Evolutionary conservation across 23 red algal genomes (phyloP).

Genomic region (Pyropia haitanensis): DNA sequence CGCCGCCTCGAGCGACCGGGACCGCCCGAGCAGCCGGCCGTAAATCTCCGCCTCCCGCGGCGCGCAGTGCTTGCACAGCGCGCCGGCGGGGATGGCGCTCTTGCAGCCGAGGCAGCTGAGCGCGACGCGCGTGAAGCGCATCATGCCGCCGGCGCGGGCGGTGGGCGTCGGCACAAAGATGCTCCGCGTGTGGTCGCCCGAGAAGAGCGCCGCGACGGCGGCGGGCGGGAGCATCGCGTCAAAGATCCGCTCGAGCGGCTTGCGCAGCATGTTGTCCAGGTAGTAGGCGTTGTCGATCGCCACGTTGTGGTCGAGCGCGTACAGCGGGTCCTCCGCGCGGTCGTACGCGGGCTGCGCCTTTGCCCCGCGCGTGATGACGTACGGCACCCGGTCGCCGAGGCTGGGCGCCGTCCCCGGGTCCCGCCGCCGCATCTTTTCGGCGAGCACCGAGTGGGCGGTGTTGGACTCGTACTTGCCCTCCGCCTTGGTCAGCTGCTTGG

Average conservation of each 20-base stretch:
- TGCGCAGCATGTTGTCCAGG: constrained; percentile 96
- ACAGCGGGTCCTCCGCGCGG: constrained; percentile 92
- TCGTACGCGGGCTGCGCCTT: constrained; percentile 76
- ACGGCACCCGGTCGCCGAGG: constrained; percentile 93
- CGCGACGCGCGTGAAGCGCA: constrained; percentile 66
- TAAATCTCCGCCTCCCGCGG: constrained; percentile 53
- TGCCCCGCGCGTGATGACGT: constrained; percentile 70
- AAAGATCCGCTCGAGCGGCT: constrained; percentile 98
- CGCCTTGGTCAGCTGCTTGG: constrained; percentile 75
- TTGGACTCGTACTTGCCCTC: constrained; percentile 82
- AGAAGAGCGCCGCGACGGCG: constrained; percentile 56
- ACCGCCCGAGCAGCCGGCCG: constrained; percentile 27
- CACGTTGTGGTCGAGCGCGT: constrained; percentile 80
- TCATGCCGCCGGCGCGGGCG: constrained; percentile 64
- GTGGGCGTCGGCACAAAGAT: constrained; percentile 66
- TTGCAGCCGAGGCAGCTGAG: constrained; percentile 87
- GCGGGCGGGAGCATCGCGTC: constrained; percentile 37
- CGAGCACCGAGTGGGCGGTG: constrained; percentile 82
- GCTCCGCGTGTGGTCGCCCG: constrained; percentile 81
- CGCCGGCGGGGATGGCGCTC: constrained; percentile 36
- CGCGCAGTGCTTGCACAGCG: constrained; percentile 76
- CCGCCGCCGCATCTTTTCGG: constrained; percentile 75
- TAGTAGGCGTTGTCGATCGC: constrained; percentile 94
- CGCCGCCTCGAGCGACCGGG: constrained; percentile 37
- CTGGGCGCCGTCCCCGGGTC: constrained; percentile 83